Evolutionary conservation across 1,284 basidiomycete genomes (phyloP).

Genomic region (Cutaneotrichosporon cutaneum): DNA sequence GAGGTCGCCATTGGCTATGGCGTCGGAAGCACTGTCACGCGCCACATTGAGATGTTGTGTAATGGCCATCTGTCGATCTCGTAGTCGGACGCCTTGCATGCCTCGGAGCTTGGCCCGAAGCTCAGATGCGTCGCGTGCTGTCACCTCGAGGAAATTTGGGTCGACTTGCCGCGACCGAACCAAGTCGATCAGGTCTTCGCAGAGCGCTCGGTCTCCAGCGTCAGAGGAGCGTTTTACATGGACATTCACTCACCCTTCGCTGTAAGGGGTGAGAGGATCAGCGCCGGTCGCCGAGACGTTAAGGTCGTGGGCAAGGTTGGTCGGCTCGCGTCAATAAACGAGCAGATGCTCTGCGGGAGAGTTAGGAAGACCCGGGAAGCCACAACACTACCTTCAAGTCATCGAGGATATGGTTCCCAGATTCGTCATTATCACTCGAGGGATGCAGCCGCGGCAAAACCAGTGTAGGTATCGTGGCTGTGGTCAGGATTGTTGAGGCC

Average conservation of each 20-base stretch:
- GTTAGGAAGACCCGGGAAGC: neutral
- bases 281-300: conserved; percentile 62
- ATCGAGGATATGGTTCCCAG: neutral
- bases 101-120: conserved; percentile 41
- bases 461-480: conserved; percentile 3
- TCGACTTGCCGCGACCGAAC: conserved; percentile 60
- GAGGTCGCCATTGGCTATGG: neutral
- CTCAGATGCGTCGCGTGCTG: conserved; percentile 47
- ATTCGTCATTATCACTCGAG: neutral
- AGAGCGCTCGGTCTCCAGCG: neutral
- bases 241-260: conserved; percentile 60
- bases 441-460: neutral
- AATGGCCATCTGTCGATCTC: conserved; percentile 54
- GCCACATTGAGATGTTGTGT: neutral
- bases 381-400: neutral
- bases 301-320: conserved; percentile 56
- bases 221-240: neutral
- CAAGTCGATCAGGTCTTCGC: conserved; percentile 60
- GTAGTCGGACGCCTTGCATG: conserved; percentile 54
- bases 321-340: conserved; percentile 78
- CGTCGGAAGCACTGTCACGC: neutral
- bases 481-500: neutral
- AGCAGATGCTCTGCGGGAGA: conserved; percentile 63
- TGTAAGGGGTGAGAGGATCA: conserved; percentile 73
- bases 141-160: conserved; percentile 55